Base-by-base conservation (phyloP, 257 asterid genomes). In the Solanum bukasovii region DNA sequence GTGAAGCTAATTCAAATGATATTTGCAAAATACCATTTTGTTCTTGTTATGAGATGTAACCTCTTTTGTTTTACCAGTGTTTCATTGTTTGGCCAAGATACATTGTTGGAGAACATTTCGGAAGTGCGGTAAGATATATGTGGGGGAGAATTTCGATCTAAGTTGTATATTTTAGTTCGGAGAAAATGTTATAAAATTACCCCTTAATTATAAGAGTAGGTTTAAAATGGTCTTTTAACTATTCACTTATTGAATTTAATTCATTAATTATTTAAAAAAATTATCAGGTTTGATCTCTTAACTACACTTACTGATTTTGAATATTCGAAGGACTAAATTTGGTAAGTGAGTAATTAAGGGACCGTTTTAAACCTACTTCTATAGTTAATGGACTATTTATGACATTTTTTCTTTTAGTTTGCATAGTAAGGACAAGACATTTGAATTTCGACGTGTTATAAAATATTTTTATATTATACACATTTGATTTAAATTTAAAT, bases 241-340 rank as follows among this genome's bases (percentile, higher is more conserved):
- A 6, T 14, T 0, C 9, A 52, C 4, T 16, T 46, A 46, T 0
- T 0, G 7, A 0, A 46, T 46, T 52, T 52, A 52, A 3, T 52
- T 1, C 4, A 0, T 52, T 52, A 16, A 16, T 52, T 16, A 52
- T 52, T 52, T 6, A 52, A 52, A 16, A 14, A 16, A 14, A 0
- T 49, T 14, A 49, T 49, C 0, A 2, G 1, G 8, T 49, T 49
- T 49, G 3, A 0, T 49, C 9, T 2, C 7, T 14, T 49, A 49
- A 31, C 33, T 31, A 31, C 33, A 31, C 21, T 52, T 52, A 16
- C 8, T 0, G 1, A 2, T 52, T 52, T 52, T 16, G 0, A 52
- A 52, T 16, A 52, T 0, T 52, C 0, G 3, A 52, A 52, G 8
- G 2, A 5, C 0, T 52, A 52, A 52, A 52, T 52, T 52, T 52